These are phyloP conservation scores for Ustulina deusta DNA, from an alignment of 2,329 filamentous ascomycete species.

Conservation along the genomic window DNA sequence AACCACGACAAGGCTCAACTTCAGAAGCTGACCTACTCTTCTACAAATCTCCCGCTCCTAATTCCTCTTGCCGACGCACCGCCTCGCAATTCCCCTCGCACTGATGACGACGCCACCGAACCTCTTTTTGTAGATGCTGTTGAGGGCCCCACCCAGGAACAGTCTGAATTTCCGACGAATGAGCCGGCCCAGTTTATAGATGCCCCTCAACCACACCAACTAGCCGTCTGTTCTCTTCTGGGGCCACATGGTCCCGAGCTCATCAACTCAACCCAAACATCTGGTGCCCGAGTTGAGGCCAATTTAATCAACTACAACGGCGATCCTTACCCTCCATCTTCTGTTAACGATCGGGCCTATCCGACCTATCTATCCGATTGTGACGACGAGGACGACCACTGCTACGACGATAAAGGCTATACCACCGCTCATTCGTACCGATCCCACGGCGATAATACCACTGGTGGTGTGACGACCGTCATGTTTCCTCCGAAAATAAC, in stretches of 20 bases:
- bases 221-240: conserved; percentile 26
- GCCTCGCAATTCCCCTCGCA: conserved; percentile 13
- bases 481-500: conserved; percentile 80
- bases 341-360: conserved; percentile 55
- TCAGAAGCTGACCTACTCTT: conserved; percentile 21
- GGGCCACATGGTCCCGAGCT: conserved; percentile 24
- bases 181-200: conserved; percentile 16
- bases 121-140: conserved; percentile 60
- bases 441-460: conserved; percentile 75
- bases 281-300: conserved; percentile 19
- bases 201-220: conserved; percentile 9
- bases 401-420: conserved; percentile 75
- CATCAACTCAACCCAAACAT: conserved; percentile 8
- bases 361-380: conserved; percentile 63
- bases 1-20: conserved; percentile 4
- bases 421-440: conserved; percentile 81
- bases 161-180: conserved; percentile 30
- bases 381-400: conserved; percentile 77
- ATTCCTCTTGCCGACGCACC: conserved; percentile 11
- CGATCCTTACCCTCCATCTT: conserved; percentile 13
- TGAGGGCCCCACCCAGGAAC: conserved; percentile 53
- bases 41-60: conserved; percentile 12
- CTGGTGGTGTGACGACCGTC: conserved; percentile 61
- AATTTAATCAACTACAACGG: conserved; percentile 21
- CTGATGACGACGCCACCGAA: conserved; percentile 55